Percentiles rank a stretch among this genome's conserved stretches.
phyloP scores from a whole-genome alignment of 1,284 basidiomycete genomes.

The Thecaphora thlaspeos region DNA sequence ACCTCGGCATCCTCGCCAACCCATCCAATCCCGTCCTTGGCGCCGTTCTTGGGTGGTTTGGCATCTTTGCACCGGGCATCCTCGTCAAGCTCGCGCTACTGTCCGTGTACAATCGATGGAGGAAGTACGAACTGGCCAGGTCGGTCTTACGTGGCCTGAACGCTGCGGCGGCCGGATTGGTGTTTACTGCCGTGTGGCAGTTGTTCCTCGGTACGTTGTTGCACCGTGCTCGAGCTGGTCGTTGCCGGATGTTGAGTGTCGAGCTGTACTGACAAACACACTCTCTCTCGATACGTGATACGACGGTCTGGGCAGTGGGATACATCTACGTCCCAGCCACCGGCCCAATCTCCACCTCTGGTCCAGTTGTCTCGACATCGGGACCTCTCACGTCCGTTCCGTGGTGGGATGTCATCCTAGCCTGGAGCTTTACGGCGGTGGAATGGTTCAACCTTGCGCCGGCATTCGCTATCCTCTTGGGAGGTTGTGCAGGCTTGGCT shows the following conservation, averaged over 20 bases:
- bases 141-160: constrained; percentile 64
- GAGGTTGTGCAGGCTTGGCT: constrained; percentile 58
- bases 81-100: constrained; percentile 63
- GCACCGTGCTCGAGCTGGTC: neutral
- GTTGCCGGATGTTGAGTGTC: neutral
- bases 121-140: constrained; percentile 59
- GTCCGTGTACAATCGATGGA: constrained; percentile 62
- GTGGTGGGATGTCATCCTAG: constrained; percentile 61
- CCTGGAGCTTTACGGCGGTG: constrained; percentile 33
- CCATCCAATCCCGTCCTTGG: constrained; percentile 59
- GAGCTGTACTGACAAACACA: neutral
- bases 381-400: constrained; percentile 60
- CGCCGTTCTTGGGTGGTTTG: constrained; percentile 61
- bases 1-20: constrained; percentile 63
- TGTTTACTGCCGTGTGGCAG: constrained; percentile 65
- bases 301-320: too few relatives aligned
- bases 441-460: constrained; percentile 59
- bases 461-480: constrained; percentile 57
- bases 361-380: too few relatives aligned
- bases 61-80: constrained; percentile 59
- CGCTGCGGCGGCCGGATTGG: constrained; percentile 64
- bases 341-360: constrained; percentile 25
- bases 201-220: constrained; percentile 58
- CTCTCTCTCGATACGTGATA: too few relatives aligned
- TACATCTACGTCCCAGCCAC: constrained; percentile 54